Evolutionary conservation across 257 asterid genomes (phyloP), one percentile per base, ranked within the genome.

Genomic region (Solanum peruvianum): DNA sequence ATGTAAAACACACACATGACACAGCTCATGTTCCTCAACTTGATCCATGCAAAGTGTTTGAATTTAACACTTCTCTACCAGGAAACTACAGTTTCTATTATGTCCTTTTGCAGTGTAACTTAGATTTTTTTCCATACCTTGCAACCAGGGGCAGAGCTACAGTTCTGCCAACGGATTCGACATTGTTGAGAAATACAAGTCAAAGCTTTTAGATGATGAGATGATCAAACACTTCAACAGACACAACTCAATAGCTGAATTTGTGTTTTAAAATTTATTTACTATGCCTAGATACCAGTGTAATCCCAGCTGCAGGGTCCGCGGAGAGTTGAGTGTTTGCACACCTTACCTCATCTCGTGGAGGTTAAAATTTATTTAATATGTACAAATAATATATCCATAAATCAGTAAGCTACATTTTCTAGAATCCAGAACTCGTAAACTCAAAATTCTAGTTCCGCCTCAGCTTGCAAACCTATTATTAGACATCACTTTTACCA

Each of bases 101-200:
- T 86, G 92, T 91, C 94, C 88, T 87, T 91, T 90, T 87, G 89
- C 87, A 82, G 87, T 66, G 87, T 86, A 89, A 89, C 82, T 62
- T 56, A 83, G 77, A 78, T 87, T 86, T 47, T 86, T 47, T 87
- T 58, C 12, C 86, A 87, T 88, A 85, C 81, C 87, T 86, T 70
- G 88, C 89, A 86, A 72, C 14, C 80, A 35, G 23, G 76, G 47
- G 47, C 47, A 5, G 47, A 72, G 18, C 80, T 72, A 72, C 47
- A 10, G 78, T 71, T 70, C 42, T 70, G 41, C 77, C 0, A 3
- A 70, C 14, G 15, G 27, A 11, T 35, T 72, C 80, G 9, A 6
- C 47, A 64, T 27, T 64, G 18, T 64, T 64, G 18, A 25, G 71
- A 64, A 56, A 64, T 5, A 64, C 18, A 64, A 25, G 15, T 8